These are phyloP conservation scores for Penicillium sp. DNA, from an alignment of 2,329 filamentous ascomycete genomes.

Conservation along the genomic window DNA sequence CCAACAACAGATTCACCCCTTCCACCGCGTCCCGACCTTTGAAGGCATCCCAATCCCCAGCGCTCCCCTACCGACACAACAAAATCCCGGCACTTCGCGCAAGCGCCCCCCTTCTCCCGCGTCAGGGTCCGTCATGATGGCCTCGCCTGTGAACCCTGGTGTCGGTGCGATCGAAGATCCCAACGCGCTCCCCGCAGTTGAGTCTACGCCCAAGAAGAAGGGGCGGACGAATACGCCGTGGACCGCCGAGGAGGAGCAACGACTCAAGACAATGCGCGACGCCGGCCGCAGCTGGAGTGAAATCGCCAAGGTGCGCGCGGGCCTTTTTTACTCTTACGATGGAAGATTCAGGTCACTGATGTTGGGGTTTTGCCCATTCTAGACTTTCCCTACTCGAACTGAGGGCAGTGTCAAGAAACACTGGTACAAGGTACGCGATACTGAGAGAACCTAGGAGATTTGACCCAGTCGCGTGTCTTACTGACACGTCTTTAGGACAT, in stretches of 20 bases:
- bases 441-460: background rate
- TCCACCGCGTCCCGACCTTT: constrained; percentile 36
- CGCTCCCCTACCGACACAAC: constrained; percentile 34
- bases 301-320: constrained; percentile 78
- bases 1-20: constrained; percentile 41
- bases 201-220: constrained; percentile 66
- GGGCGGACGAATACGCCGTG: constrained; percentile 98
- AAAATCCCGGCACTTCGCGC: constrained; percentile 34
- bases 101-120: constrained; percentile 48
- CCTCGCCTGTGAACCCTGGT: constrained; percentile 32
- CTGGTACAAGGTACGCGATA: constrained; percentile 82
- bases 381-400: constrained; percentile 90
- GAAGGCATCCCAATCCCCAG: constrained; percentile 45
- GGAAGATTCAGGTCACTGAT: constrained; percentile 2
- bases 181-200: constrained; percentile 25
- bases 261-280: constrained; percentile 92
- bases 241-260: constrained; percentile 90
- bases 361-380: constrained; percentile 3
- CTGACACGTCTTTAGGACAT: constrained; percentile 69
- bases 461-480: background rate
- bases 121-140: constrained; percentile 38
- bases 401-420: constrained; percentile 99
- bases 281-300: constrained; percentile 94
- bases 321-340: constrained; percentile 1
- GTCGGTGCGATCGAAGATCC: constrained; percentile 33